Evolutionary conservation across 2,329 filamentous ascomycete species (phyloP).

Genomic region (Diaporthe capsici): DNA sequence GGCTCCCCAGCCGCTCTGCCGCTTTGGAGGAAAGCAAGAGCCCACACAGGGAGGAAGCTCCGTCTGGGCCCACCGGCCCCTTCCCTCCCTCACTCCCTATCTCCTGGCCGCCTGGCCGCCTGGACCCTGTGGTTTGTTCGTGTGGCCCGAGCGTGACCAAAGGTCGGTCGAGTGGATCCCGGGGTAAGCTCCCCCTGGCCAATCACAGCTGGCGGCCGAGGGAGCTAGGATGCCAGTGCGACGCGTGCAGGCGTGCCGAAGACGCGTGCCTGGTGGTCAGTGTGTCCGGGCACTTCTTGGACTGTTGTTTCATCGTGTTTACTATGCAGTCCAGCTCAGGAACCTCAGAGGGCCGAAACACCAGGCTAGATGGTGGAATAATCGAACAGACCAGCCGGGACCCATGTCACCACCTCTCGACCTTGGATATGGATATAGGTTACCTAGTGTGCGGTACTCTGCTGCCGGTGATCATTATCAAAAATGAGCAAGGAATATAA

Average conservation of each 20-base stretch:
- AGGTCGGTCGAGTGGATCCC: conserved; percentile 12
- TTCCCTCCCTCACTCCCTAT: not conserved
- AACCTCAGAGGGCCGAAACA: not conserved
- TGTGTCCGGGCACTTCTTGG: not conserved
- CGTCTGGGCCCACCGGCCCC: not conserved
- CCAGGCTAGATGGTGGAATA: not conserved
- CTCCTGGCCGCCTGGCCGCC: not conserved
- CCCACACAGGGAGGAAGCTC: conserved; percentile 23
- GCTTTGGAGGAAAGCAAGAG: not conserved
- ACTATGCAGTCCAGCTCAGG: not conserved
- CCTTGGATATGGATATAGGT: not conserved
- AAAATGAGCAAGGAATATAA: not conserved
- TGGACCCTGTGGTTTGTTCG: conserved; percentile 19
- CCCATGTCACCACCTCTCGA: conserved; percentile 3
- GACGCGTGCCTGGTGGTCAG: conserved; percentile 22
- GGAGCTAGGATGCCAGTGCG: conserved; percentile 28
- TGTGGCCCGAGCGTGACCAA: conserved; percentile 24
- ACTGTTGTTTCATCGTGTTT: conserved; percentile 29
- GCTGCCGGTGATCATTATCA: conserved; percentile 2
- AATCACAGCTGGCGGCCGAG: not conserved
- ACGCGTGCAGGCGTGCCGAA: conserved; percentile 9
- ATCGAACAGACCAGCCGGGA: not conserved
- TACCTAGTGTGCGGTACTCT: too few species aligned
- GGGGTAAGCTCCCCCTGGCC: conserved; percentile 2
- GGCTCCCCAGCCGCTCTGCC: conserved; percentile 13